Evolutionary conservation across 164 flowering plant species (phyloP).

Genomic region (Aristolochia californica): DNA sequence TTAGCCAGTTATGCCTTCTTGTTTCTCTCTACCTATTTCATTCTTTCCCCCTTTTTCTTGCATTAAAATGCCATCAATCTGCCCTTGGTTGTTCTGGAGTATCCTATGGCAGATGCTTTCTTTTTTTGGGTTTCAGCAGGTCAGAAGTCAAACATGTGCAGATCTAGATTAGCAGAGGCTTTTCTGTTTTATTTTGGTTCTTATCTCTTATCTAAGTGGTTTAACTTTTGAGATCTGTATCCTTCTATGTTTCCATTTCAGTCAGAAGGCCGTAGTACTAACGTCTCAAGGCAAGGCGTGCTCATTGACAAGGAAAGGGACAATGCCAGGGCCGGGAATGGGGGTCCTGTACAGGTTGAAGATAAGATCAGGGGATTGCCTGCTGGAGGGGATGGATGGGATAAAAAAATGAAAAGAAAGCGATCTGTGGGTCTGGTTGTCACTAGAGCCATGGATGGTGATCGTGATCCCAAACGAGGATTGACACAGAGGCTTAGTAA

Average conservation of each 20-base stretch:
- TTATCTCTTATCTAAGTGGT: neutral
- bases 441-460: slow-evolving; percentile 41
- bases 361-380: slow-evolving; percentile 72
- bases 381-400: slow-evolving; percentile 87
- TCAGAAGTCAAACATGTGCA: no score
- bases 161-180: no score
- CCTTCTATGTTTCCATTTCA: slow-evolving; percentile 17
- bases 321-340: slow-evolving; percentile 37
- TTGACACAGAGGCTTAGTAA: slow-evolving; percentile 34
- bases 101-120: no score
- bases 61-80: no score
- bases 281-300: slow-evolving; percentile 33
- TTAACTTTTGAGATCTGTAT: slow-evolving; percentile 1
- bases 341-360: slow-evolving; percentile 43
- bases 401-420: slow-evolving; percentile 75
- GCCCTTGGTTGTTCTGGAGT: no score
- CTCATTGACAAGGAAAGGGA: slow-evolving; percentile 53
- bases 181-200: neutral
- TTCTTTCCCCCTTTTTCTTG: no score
- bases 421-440: slow-evolving; percentile 58
- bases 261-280: slow-evolving; percentile 54
- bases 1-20: neutral
- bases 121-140: no score
- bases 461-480: slow-evolving; percentile 45
- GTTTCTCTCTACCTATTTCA: neutral